These are phyloP conservation scores for Exserohilum rostratum DNA, from an alignment of 2,329 filamentous ascomycete species.

Conservation along the genomic window DNA sequence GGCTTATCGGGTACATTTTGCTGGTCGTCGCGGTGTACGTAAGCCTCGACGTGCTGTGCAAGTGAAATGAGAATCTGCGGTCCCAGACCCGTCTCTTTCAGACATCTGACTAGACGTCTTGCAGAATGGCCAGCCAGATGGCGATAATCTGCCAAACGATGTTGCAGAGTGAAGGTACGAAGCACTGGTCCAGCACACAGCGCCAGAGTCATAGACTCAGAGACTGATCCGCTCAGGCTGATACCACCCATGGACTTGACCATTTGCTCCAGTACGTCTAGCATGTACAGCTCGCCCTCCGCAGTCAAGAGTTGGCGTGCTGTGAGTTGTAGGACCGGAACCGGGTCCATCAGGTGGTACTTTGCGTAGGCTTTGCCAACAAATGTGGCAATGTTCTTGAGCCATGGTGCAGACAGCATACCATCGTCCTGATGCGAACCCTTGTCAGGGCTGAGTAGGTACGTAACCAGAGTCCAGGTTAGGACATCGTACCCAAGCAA, in stretches of 20 bases:
- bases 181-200: constrained; percentile 86
- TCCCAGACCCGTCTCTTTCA: constrained; percentile 78
- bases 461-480: constrained; percentile 87
- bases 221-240: constrained; percentile 83
- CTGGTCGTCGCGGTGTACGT: constrained; percentile 75
- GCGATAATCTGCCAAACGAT: constrained; percentile 80
- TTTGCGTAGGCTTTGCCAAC: constrained; percentile 87
- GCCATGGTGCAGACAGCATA: constrained; percentile 86
- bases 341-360: constrained; percentile 81
- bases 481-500: constrained; percentile 91
- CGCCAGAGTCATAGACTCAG: constrained; percentile 82
- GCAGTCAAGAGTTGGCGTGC: constrained; percentile 75
- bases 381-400: constrained; percentile 88
- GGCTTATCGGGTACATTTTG: constrained; percentile 86
- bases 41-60: constrained; percentile 87
- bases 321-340: constrained; percentile 88
- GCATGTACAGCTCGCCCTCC: constrained; percentile 84
- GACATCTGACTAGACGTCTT: constrained; percentile 76
- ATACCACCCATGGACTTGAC: constrained; percentile 94
- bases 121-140: constrained; percentile 77
- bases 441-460: constrained; percentile 63
- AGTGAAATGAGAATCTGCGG: constrained; percentile 87
- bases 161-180: constrained; percentile 76
- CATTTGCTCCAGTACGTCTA: constrained; percentile 89
- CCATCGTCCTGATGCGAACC: constrained; percentile 67